Percentiles rank a stretch among this genome's conserved stretches.
These are phyloP conservation scores for Pyronema omphalodes DNA, from an alignment of 495 filamentous ascomycete genomes.

Conservation along the genomic window DNA sequence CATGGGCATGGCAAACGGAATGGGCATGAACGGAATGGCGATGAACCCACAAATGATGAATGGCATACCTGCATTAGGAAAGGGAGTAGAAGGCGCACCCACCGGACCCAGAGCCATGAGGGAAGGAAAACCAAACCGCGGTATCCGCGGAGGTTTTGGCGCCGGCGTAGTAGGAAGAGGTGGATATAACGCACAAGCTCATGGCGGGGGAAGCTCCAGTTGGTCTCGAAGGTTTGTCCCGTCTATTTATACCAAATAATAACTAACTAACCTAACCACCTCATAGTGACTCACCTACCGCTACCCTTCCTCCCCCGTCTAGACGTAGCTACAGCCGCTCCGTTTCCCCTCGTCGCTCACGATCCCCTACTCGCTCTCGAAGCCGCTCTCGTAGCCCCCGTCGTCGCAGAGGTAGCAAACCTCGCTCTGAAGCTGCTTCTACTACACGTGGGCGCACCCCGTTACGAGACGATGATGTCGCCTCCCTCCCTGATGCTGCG, in stretches of 20 bases:
- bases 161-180: slow-evolving; percentile 17
- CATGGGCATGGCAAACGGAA: not conserved
- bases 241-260: not conserved
- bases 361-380: not conserved
- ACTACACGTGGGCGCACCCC: not conserved
- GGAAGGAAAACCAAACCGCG: slow-evolving; percentile 40
- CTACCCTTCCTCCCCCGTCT: not conserved
- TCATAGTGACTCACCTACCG: not conserved
- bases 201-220: slow-evolving; percentile 6
- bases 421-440: not conserved
- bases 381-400: not conserved
- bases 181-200: slow-evolving; percentile 5
- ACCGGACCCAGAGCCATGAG: slow-evolving; percentile 88
- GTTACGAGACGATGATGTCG: not conserved
- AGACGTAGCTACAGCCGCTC: not conserved
- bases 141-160: slow-evolving; percentile 22
- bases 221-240: slow-evolving; percentile 22
- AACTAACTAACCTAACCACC: too few relatives aligned
- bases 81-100: slow-evolving; percentile 61
- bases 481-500: too few relatives aligned
- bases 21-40: slow-evolving; percentile 6
- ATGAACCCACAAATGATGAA: not conserved
- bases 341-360: not conserved
- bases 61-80: slow-evolving; percentile 25
- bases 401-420: not conserved